These are phyloP conservation scores for Clarireedia monteithiana DNA, from an alignment of 2,329 filamentous ascomycete genomes.

Conservation along the genomic window DNA sequence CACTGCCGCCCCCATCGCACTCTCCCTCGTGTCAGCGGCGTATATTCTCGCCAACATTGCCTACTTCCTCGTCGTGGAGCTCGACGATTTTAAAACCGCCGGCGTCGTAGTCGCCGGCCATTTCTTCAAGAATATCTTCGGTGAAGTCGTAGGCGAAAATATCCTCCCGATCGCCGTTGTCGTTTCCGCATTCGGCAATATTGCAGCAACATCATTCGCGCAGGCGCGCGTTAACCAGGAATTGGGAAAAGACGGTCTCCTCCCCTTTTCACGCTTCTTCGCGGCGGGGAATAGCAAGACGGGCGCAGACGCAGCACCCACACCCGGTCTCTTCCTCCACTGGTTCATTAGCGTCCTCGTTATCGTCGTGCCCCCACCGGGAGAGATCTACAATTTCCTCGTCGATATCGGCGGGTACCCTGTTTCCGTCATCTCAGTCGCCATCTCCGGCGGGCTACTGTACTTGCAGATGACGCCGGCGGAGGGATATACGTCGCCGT, in stretches of 20 bases:
- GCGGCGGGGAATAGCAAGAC: conserved; percentile 13
- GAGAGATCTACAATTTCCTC: conserved; percentile 33
- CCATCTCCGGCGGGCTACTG: conserved; percentile 30
- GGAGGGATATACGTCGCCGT: conserved; percentile 20
- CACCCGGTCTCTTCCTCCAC: conserved; percentile 43
- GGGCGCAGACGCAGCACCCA: conserved; percentile 15
- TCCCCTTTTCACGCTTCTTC: conserved; percentile 35
- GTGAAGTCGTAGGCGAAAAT: conserved; percentile 33
- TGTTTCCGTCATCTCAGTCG: conserved; percentile 30
- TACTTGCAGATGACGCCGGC: conserved; percentile 24
- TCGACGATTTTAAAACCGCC: conserved; percentile 44
- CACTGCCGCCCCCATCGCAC: conserved; percentile 46
- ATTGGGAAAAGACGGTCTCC: conserved; percentile 38
- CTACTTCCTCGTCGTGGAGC: conserved; percentile 51
- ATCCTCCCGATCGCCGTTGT: conserved; percentile 39
- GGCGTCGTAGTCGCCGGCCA: conserved; percentile 47
- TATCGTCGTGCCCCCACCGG: conserved; percentile 42
- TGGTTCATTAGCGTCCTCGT: conserved; percentile 53
- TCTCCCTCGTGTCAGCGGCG: conserved; percentile 44
- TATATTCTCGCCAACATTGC: conserved; percentile 52
- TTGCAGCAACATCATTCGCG: conserved; percentile 40
- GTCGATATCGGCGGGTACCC: conserved; percentile 34
- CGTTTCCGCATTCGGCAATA: conserved; percentile 40
- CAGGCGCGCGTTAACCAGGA: conserved; percentile 42
- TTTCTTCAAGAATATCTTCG: conserved; percentile 50